A percentile compares a stretch with the other conserved stretches of the same genome.
phyloP scores from a whole-genome alignment of 345 rosid genomes.

The Lepidium africanum region DNA sequence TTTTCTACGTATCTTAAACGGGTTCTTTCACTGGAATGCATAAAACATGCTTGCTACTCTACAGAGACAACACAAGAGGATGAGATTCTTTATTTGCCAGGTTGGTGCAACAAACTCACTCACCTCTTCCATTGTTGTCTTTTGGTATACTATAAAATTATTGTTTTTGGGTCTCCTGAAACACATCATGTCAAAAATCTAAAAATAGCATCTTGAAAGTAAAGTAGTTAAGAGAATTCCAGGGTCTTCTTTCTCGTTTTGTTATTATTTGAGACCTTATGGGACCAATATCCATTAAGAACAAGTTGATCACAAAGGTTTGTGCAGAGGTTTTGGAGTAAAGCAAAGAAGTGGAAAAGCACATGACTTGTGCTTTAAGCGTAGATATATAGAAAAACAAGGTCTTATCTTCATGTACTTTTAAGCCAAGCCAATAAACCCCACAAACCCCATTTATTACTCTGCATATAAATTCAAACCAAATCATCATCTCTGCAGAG shows the following conservation, averaged over 20 bases:
- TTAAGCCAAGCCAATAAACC: slow-evolving; percentile 85
- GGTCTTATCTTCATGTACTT: slow-evolving; percentile 66
- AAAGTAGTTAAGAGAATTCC: background rate
- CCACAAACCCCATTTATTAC: slow-evolving; percentile 47
- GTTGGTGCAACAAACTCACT: slow-evolving; percentile 36
- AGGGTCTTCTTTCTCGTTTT: slow-evolving; percentile 6
- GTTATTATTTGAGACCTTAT: slow-evolving; percentile 15
- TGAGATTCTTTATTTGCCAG: slow-evolving; percentile 13
- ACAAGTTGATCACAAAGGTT: slow-evolving; percentile 33
- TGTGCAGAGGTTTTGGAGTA: slow-evolving; percentile 64
- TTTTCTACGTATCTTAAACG: slow-evolving; percentile 8
- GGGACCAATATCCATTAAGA: slow-evolving; percentile 34
- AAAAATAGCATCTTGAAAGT: slow-evolving; percentile 9
- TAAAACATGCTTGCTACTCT: slow-evolving; percentile 22
- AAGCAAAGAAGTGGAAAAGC: slow-evolving; percentile 64
- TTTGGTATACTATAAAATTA: background rate
- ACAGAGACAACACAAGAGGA: slow-evolving; percentile 18
- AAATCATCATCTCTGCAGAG: slow-evolving; percentile 31
- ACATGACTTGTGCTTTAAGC: slow-evolving; percentile 90
- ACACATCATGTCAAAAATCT: background rate
- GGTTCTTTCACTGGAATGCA: slow-evolving; percentile 44
- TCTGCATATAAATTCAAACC: slow-evolving; percentile 52
- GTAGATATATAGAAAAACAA: slow-evolving; percentile 58
- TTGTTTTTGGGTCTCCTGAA: background rate
- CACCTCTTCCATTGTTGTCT: slow-evolving; percentile 12